These are phyloP conservation scores for Biscutella laevigata DNA, from an alignment of 441 rosid species.

Conservation along the genomic window DNA sequence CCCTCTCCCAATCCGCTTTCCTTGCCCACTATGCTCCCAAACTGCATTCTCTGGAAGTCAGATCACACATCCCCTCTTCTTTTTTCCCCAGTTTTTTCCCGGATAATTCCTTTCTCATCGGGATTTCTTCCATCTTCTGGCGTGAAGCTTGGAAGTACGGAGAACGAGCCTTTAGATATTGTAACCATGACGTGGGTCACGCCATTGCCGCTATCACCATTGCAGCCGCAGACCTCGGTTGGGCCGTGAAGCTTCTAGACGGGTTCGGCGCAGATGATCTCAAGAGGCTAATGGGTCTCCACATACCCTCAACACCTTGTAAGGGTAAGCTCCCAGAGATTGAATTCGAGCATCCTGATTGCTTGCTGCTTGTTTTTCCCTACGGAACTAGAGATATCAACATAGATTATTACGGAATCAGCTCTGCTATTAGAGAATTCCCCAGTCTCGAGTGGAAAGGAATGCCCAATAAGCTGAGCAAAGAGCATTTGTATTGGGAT, in stretches of 20 bases:
- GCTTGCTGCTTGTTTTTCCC: slow-evolving; percentile 70
- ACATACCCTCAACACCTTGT: slow-evolving; percentile 33
- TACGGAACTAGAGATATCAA: slow-evolving; percentile 30
- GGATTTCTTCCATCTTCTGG: slow-evolving; percentile 73
- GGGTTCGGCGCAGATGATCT: slow-evolving; percentile 59
- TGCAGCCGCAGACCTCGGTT: slow-evolving; percentile 76
- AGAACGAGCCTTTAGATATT: slow-evolving; percentile 73
- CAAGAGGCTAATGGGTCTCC: slow-evolving; percentile 46
- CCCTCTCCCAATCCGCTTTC: slow-evolving; percentile 40
- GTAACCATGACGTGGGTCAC: slow-evolving; percentile 85
- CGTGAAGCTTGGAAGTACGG: slow-evolving; percentile 96
- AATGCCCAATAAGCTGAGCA: slow-evolving; percentile 54
- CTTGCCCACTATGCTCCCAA: slow-evolving; percentile 78
- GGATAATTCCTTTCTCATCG: slow-evolving; percentile 46
- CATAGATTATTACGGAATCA: slow-evolving; percentile 40
- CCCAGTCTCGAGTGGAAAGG: slow-evolving; percentile 56
- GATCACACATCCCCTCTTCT: slow-evolving; percentile 40
- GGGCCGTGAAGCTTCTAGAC: slow-evolving; percentile 85
- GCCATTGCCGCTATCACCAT: slow-evolving; percentile 61
- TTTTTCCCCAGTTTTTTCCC: slow-evolving; percentile 45
- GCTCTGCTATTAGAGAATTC: slow-evolving; percentile 34
- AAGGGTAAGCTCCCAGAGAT: slow-evolving; percentile 50
- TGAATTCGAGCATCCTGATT: slow-evolving; percentile 83
- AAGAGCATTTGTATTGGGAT: slow-evolving; percentile 78
- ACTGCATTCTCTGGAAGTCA: slow-evolving; percentile 65